A percentile compares a stretch with the other conserved stretches of the same genome.
Evolutionary conservation across 306 rosid genomes (phyloP).

Genomic region (Cotoneaster glaucophyllus): DNA sequence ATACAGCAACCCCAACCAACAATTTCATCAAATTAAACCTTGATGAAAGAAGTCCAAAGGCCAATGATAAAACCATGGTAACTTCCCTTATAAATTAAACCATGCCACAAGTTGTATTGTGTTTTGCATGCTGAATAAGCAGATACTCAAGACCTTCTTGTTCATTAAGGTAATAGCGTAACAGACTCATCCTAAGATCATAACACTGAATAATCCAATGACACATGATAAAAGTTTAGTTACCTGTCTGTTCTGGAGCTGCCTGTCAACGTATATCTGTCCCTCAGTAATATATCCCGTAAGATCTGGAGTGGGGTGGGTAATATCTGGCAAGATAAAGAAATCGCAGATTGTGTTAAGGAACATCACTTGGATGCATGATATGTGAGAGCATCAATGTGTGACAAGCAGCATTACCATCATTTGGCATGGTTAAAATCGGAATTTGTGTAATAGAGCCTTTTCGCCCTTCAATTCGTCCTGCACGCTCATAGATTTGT

Average conservation of each 20-base stretch:
- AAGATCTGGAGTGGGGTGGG: constrained; percentile 99
- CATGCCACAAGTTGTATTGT: not conserved
- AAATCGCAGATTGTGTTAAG: constrained; percentile 14
- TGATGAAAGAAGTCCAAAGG: not conserved
- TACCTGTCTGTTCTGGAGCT: constrained; percentile 95
- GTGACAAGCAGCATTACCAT: constrained; percentile 47
- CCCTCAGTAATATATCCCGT: constrained; percentile 99
- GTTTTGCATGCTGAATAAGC: not conserved
- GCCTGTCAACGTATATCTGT: constrained; percentile 95
- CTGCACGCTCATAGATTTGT: constrained; percentile 97
- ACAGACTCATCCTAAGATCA: not conserved
- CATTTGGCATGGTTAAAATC: constrained; percentile 96
- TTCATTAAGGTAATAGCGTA: not conserved
- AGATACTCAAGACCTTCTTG: not conserved
- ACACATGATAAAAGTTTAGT: not conserved
- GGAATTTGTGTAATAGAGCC: constrained; percentile 99
- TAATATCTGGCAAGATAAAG: constrained; percentile 62
- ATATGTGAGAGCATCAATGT: constrained; percentile 9
- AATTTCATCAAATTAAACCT: not conserved
- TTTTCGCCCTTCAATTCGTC: constrained; percentile 96
- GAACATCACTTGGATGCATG: constrained; percentile 1
- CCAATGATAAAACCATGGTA: not conserved
- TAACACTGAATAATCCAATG: not conserved
- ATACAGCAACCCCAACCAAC: not conserved
- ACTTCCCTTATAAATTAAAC: not conserved